phyloP scores from a whole-genome alignment of 2,329 filamentous ascomycete genomes.

The Colletotrichum lupini region DNA sequence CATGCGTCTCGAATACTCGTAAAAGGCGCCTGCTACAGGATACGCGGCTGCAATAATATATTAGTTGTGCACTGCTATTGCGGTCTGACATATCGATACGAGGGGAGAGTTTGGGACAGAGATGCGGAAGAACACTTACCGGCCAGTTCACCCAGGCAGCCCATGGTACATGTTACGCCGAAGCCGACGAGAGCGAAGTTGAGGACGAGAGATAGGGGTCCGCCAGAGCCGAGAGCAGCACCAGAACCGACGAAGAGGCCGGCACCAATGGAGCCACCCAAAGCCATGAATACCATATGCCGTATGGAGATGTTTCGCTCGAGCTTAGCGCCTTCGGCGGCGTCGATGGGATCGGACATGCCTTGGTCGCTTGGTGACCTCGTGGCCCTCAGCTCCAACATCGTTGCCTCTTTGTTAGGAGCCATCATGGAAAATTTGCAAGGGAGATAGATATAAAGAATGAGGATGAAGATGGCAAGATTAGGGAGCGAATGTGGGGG shows the following conservation, averaged over 20 bases:
- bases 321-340: slow-evolving; percentile 33
- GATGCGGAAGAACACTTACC: slow-evolving; percentile 38
- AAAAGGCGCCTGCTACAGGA: slow-evolving; percentile 50
- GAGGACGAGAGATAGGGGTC: slow-evolving; percentile 44
- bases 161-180: slow-evolving; percentile 46
- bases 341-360: neutral
- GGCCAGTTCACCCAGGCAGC: slow-evolving; percentile 44
- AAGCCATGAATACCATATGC: slow-evolving; percentile 49
- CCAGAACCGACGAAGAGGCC: slow-evolving; percentile 49
- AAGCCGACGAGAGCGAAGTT: slow-evolving; percentile 46
- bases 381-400: neutral
- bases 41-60: slow-evolving; percentile 40
- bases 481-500: neutral
- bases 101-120: neutral
- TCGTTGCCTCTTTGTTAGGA: neutral
- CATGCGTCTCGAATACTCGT: slow-evolving; percentile 51
- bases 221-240: slow-evolving; percentile 44
- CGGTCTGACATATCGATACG: neutral
- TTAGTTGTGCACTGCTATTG: neutral
- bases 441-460: neutral
- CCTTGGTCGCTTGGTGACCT: slow-evolving; percentile 3
- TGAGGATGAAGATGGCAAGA: neutral
- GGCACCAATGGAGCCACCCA: slow-evolving; percentile 50
- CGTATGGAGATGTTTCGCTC: slow-evolving; percentile 44
- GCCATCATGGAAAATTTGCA: neutral